Evolutionary conservation across 306 rosid species (phyloP).

Genomic region (Dalbergia cochinchinensis): DNA sequence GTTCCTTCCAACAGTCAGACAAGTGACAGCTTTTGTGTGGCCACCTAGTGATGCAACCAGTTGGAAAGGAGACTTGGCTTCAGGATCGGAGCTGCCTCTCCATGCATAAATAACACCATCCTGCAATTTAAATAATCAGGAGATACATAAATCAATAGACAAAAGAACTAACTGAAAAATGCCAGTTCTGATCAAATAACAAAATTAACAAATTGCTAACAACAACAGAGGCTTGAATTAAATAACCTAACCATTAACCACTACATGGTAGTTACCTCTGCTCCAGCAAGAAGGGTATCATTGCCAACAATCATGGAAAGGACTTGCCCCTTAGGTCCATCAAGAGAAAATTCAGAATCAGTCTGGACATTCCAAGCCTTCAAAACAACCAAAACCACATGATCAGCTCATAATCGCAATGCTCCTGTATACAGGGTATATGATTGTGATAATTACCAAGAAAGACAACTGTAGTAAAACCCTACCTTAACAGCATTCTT

Average conservation of each 20-base stretch:
- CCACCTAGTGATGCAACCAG: conserved; percentile 45
- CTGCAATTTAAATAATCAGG: conserved; percentile 33
- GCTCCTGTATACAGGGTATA: background rate
- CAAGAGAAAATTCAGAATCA: conserved; percentile 39
- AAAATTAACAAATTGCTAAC: background rate
- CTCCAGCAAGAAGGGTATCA: conserved; percentile 53
- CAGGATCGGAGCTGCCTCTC: conserved; percentile 42
- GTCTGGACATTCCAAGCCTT: conserved; percentile 62
- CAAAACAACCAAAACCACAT: conserved; percentile 20
- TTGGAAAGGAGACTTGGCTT: conserved; percentile 39
- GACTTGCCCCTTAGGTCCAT: conserved; percentile 56
- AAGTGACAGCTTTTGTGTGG: conserved; percentile 43
- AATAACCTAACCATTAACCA: background rate
- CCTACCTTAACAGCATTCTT: conserved; percentile 56
- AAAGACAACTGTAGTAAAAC: background rate
- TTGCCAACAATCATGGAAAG: conserved; percentile 50
- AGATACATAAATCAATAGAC: background rate
- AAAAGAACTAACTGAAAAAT: background rate
- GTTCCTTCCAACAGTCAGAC: conserved; percentile 45
- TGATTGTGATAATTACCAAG: background rate
- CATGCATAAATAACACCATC: conserved; percentile 54
- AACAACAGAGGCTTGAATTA: background rate
- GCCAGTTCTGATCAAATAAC: background rate
- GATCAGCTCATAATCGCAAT: conserved; percentile 21
- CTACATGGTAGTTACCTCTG: conserved; percentile 45